These are phyloP conservation scores for Colletotrichum navitas DNA, from an alignment of 2,329 filamentous ascomycete genomes.

Conservation along the genomic window DNA sequence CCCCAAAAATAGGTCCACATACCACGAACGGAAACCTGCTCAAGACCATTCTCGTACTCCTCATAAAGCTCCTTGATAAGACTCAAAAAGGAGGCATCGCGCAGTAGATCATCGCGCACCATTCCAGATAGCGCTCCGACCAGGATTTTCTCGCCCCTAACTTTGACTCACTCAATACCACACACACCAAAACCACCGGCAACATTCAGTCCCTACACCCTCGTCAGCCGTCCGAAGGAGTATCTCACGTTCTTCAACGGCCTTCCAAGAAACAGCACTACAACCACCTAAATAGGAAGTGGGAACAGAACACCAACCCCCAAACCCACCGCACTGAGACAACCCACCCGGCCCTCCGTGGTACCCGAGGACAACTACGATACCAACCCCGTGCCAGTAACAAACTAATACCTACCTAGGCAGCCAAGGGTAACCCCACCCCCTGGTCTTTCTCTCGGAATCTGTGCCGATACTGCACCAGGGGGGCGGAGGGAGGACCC, in stretches of 20 bases:
- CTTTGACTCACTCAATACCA: background rate
- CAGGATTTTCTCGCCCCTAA: background rate
- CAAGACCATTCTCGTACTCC: background rate
- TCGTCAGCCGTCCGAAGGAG: background rate
- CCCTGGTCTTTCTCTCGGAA: background rate
- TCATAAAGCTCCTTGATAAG: background rate
- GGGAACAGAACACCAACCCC: background rate
- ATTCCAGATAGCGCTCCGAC: background rate
- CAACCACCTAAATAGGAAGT: background rate
- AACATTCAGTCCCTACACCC: background rate
- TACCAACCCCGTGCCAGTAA: constrained; percentile 24
- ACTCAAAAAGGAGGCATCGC: background rate
- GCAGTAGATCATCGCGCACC: background rate
- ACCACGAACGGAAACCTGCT: background rate
- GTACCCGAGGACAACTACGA: constrained; percentile 23
- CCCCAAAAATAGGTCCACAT: background rate
- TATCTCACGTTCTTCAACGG: background rate
- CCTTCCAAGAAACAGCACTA: background rate
- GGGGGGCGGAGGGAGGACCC: background rate
- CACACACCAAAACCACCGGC: background rate
- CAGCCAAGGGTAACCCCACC: background rate
- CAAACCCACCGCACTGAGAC: constrained; percentile 37
- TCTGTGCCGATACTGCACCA: background rate
- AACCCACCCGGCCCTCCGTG: constrained; percentile 12
- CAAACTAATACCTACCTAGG: background rate